phyloP scores from a whole-genome alignment of 176 grass and related monocot genomes.

The Aegilops umbellulata region DNA sequence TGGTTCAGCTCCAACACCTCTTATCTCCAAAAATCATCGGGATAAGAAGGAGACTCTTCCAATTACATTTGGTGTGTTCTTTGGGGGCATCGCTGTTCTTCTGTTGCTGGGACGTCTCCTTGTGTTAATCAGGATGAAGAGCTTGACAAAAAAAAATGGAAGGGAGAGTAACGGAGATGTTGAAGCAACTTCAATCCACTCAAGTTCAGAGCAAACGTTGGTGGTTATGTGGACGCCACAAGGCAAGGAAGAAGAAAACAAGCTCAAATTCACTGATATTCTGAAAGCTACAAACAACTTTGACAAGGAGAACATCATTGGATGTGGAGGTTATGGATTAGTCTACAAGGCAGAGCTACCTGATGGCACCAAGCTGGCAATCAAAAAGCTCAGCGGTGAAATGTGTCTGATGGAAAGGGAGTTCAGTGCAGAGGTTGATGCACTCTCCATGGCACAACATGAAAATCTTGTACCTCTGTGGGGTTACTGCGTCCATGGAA shows the following conservation, averaged over 20 bases:
- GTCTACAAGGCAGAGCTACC: conserved; percentile 50
- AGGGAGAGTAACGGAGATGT: not conserved
- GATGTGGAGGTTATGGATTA: conserved; percentile 53
- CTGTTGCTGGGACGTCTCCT: conserved; percentile 1
- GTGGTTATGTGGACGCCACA: not conserved
- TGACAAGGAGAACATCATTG: conserved; percentile 44
- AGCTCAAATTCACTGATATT: conserved; percentile 16
- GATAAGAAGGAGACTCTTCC: not conserved
- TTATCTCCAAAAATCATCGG: not conserved
- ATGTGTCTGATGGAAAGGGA: conserved; percentile 43
- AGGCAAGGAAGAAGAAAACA: not conserved
- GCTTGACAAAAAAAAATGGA: not conserved
- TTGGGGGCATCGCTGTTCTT: not conserved
- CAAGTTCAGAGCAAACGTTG: not conserved
- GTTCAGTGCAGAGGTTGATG: conserved; percentile 48
- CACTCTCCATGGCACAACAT: conserved; percentile 51
- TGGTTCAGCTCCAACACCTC: not conserved
- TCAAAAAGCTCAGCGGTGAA: conserved; percentile 50
- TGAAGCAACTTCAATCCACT: conserved; percentile 9
- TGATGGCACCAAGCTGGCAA: conserved; percentile 37
- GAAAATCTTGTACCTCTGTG: conserved; percentile 49
- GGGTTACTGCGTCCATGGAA: conserved; percentile 46
- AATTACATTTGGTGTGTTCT: conserved; percentile 23
- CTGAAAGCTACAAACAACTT: conserved; percentile 48
- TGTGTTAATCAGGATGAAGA: not conserved